Conservation (phyloP, 352 stramenopile species). For the Nothophytophthora sp. region DNA sequence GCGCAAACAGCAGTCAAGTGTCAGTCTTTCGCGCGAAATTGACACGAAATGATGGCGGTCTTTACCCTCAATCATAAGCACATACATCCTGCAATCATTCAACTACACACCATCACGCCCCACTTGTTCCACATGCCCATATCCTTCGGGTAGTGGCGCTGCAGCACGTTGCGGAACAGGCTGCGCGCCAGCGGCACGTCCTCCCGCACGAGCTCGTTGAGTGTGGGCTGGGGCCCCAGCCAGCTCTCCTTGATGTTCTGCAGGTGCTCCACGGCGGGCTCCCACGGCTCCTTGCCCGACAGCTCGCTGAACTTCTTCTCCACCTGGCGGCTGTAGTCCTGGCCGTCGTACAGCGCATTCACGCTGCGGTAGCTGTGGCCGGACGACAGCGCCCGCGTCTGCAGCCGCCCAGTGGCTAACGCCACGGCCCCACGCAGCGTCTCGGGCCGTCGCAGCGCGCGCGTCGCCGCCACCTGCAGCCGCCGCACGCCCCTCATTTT, state of each 20-base stretch:
- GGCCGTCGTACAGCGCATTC: slow-evolving; percentile 68
- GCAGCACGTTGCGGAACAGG: slow-evolving; percentile 81
- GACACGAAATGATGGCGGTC: too few species aligned
- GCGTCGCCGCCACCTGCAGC: slow-evolving; percentile 6
- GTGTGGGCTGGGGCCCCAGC: slow-evolving; percentile 56
- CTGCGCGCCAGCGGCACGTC: slow-evolving; percentile 69
- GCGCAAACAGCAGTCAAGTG: too few species aligned
- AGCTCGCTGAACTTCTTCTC: slow-evolving; percentile 81
- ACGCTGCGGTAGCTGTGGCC: slow-evolving; percentile 16
- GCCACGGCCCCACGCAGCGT: not conserved
- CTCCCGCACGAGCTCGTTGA: slow-evolving; percentile 84
- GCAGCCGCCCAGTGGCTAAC: not conserved
- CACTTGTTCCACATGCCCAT: slow-evolving; percentile 93
- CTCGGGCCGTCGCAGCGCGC: slow-evolving; percentile 15
- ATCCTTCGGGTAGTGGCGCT: slow-evolving; percentile 77
- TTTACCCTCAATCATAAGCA: too few species aligned
- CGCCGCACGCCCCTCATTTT: slow-evolving; percentile 32
- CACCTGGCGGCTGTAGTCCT: slow-evolving; percentile 65
- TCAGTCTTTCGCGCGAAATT: too few species aligned
- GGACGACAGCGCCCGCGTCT: slow-evolving; percentile 7
- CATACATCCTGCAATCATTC: too few species aligned
- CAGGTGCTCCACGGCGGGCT: slow-evolving; percentile 64
- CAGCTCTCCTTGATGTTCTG: slow-evolving; percentile 57
- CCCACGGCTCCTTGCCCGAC: slow-evolving; percentile 78
- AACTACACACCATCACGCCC: slow-evolving; percentile 78